phyloP scores from a whole-genome alignment of 371 early-diverging fungal genomes.

The Thermomucor indicae-seudaticae region DNA sequence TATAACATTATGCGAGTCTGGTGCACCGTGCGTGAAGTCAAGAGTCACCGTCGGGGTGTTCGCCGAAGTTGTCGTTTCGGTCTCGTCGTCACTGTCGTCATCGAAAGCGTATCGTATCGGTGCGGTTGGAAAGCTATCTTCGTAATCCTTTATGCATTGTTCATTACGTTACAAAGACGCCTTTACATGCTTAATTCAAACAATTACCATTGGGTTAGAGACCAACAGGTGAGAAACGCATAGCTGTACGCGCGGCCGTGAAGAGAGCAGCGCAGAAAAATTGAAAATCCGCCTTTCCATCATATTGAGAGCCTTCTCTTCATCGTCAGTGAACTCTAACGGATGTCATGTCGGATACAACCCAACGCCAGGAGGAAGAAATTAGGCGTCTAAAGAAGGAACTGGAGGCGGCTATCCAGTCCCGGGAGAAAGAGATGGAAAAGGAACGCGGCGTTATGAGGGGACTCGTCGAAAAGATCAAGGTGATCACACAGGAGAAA shows the following conservation, averaged over 20 bases:
- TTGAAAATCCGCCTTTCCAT: no score
- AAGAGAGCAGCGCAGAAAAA: no score
- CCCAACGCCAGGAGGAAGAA: constrained; percentile 9
- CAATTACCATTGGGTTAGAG: no score
- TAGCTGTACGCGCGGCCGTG: no score
- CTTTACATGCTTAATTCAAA: no score
- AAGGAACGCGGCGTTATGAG: constrained; percentile 36
- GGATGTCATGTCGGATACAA: neutral
- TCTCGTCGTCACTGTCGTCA: neutral
- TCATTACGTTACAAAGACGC: no score
- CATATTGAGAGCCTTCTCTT: no score
- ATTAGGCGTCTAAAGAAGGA: constrained; percentile 14
- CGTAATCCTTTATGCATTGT: neutral
- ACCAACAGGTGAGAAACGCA: no score
- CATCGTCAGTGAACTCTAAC: no score
- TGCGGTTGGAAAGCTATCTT: neutral
- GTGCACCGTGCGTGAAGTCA: neutral
- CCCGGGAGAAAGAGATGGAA: constrained; percentile 14
- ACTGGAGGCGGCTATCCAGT: constrained; percentile 12
- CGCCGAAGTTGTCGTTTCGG: neutral
- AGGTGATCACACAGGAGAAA: constrained; percentile 29
- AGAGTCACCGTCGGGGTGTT: neutral
- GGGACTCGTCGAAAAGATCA: constrained; percentile 38
- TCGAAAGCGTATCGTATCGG: neutral
- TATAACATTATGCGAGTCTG: constrained; percentile 4